Percentiles rank a stretch among this genome's conserved stretches.
Conservation (phyloP, 2,329 filamentous ascomycete genomes). For the Dothideomycetes sp. region DNA sequence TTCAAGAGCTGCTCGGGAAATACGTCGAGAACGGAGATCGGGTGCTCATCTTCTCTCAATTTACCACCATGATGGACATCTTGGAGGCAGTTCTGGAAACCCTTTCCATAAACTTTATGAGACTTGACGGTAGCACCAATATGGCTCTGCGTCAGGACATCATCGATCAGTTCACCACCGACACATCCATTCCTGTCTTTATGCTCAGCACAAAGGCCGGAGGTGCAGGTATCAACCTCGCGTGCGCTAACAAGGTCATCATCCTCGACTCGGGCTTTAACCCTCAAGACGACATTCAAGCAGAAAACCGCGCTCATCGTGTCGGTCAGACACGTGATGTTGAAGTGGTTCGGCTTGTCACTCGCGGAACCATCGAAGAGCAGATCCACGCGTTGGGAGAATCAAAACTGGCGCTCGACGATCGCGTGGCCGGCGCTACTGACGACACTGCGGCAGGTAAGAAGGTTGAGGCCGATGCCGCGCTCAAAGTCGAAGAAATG, state of each 20-base stretch:
- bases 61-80: conserved; percentile 84
- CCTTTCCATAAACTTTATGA: conserved; percentile 64
- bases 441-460: conserved; percentile 24
- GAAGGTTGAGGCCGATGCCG: conserved; percentile 36
- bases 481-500: conserved; percentile 32
- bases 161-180: conserved; percentile 75
- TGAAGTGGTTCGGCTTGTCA: conserved; percentile 79
- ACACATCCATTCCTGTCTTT: conserved; percentile 75
- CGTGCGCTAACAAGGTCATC: conserved; percentile 92
- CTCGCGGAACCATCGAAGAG: conserved; percentile 77
- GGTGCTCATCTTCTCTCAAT: conserved; percentile 85
- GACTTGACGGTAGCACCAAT: conserved; percentile 76
- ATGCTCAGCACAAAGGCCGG: conserved; percentile 88
- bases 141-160: conserved; percentile 78
- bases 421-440: conserved; percentile 53
- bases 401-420: conserved; percentile 86
- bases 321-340: conserved; percentile 87
- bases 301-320: conserved; percentile 91
- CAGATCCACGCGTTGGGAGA: conserved; percentile 84
- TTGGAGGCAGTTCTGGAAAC: conserved; percentile 71
- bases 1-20: conserved; percentile 61
- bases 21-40: conserved; percentile 78
- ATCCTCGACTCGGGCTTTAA: conserved; percentile 98
- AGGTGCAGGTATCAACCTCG: conserved; percentile 94
- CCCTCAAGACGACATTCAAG: conserved; percentile 95